Conservation (phyloP, 768 basidiomycete species). For the Mycena metata region DNA sequence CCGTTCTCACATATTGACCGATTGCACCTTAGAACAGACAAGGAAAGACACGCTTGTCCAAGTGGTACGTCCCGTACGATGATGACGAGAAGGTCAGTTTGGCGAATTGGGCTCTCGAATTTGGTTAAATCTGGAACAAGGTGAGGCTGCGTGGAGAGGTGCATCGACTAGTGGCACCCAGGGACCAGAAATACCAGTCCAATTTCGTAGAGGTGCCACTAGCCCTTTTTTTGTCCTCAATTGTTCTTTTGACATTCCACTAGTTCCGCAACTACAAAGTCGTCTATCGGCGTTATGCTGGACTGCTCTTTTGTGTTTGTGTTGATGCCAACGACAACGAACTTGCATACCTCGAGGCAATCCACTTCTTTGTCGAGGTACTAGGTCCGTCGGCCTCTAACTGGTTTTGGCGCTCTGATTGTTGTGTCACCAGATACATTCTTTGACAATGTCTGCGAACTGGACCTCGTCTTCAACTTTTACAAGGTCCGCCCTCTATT, state of each 20-base stretch:
- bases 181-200: slow-evolving; percentile 99
- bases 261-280: slow-evolving; percentile 99
- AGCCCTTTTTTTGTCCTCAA: neutral
- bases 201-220: slow-evolving; percentile 94
- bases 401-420: slow-evolving; percentile 4
- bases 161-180: slow-evolving; percentile 93
- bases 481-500: slow-evolving; percentile 78
- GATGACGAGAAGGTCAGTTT: slow-evolving; percentile 95
- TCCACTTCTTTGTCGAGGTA: slow-evolving; percentile 98
- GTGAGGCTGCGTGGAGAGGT: slow-evolving; percentile 96
- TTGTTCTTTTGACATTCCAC: neutral
- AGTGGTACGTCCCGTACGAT: slow-evolving; percentile 99
- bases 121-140: slow-evolving; percentile 51
- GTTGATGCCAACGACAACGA: slow-evolving; percentile 99
- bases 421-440: slow-evolving; percentile 80
- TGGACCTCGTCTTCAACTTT: slow-evolving; percentile 99
- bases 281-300: slow-evolving; percentile 96
- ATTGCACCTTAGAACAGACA: slow-evolving; percentile 83
- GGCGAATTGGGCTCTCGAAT: no score
- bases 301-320: slow-evolving; percentile 97
- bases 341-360: slow-evolving; percentile 95
- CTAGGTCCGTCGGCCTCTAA: slow-evolving; percentile 71
- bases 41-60: slow-evolving; percentile 96
- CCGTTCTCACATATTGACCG: no score
- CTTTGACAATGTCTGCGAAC: slow-evolving; percentile 98